Conservation (phyloP, 2,329 filamentous ascomycete species). For the Fusarium mexicanum region DNA sequence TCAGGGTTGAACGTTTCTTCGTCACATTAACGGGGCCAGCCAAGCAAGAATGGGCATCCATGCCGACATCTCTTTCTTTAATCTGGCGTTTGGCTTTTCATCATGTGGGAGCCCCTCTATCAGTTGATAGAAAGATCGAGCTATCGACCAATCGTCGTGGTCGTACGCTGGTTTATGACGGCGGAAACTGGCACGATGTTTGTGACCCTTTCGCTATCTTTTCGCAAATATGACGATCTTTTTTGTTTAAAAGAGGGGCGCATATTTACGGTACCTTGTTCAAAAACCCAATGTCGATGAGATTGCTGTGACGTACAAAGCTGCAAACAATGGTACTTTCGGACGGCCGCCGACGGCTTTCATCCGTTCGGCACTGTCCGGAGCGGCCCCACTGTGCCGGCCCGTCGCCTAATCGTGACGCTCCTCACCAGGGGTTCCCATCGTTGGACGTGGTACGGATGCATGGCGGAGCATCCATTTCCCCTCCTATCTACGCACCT, state of each 20-base stretch:
- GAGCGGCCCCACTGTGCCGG: conserved; percentile 31
- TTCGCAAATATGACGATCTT: conserved; percentile 13
- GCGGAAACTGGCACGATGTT: not conserved
- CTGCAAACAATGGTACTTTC: not conserved
- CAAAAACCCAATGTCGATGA: not conserved
- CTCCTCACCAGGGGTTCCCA: not conserved
- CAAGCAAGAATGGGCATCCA: conserved; percentile 7
- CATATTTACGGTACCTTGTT: not conserved
- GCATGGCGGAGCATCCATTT: not conserved
- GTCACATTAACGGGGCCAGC: conserved; percentile 34
- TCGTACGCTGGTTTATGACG: conserved; percentile 1
- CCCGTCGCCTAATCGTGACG: not conserved
- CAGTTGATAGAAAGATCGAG: not conserved
- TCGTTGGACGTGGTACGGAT: not conserved
- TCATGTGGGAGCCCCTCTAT: not conserved
- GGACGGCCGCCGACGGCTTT: not conserved
- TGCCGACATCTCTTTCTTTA: not conserved
- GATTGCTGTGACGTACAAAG: conserved; percentile 8
- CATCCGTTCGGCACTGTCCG: conserved; percentile 12
- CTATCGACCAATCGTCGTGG: conserved; percentile 9
- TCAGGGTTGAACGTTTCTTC: conserved; percentile 20
- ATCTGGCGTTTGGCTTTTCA: not conserved
- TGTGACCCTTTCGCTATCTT: not conserved
- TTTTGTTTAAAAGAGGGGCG: conserved; percentile 7
- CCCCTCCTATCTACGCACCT: not conserved